Evolutionary conservation across 257 asterid species (phyloP).

Genomic region (Lycium ferocissimum): DNA sequence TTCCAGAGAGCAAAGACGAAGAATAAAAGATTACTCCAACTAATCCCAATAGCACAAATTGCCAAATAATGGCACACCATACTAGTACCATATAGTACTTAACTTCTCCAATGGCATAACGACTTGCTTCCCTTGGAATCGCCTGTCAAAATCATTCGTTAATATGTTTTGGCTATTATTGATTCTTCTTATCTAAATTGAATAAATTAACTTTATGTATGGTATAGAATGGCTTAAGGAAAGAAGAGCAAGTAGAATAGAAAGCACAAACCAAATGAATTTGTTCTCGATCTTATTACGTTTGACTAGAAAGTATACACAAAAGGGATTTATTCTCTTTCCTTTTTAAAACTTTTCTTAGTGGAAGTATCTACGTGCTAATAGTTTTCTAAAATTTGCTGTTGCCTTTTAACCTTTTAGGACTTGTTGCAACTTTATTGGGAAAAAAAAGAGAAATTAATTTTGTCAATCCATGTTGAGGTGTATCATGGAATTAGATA

Average conservation of each 20-base stretch:
- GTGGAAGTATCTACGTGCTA: background rate
- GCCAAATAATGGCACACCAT: constrained; percentile 7
- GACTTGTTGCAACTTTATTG: background rate
- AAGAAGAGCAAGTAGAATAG: background rate
- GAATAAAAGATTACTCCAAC: constrained; percentile 2
- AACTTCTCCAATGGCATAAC: background rate
- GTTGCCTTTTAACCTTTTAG: too few species aligned
- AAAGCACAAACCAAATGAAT: background rate
- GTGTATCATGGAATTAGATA: too few species aligned
- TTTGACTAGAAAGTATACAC: background rate
- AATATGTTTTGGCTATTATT: background rate
- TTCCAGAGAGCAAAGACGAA: constrained; percentile 22
- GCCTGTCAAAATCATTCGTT: constrained; percentile 6
- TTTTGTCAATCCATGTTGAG: background rate
- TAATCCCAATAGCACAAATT: background rate
- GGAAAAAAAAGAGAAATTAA: background rate
- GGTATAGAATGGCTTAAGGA: background rate
- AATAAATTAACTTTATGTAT: background rate
- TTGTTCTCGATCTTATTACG: background rate
- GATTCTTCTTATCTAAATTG: constrained; percentile 18
- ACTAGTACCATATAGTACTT: constrained; percentile 10
- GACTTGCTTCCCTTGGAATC: constrained; percentile 14
- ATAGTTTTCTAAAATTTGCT: too few species aligned
- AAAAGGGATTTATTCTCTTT: too few species aligned
- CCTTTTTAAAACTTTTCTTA: background rate